These are phyloP conservation scores for Mimosa bimucronata DNA, from an alignment of 306 rosid species.

Conservation along the genomic window DNA sequence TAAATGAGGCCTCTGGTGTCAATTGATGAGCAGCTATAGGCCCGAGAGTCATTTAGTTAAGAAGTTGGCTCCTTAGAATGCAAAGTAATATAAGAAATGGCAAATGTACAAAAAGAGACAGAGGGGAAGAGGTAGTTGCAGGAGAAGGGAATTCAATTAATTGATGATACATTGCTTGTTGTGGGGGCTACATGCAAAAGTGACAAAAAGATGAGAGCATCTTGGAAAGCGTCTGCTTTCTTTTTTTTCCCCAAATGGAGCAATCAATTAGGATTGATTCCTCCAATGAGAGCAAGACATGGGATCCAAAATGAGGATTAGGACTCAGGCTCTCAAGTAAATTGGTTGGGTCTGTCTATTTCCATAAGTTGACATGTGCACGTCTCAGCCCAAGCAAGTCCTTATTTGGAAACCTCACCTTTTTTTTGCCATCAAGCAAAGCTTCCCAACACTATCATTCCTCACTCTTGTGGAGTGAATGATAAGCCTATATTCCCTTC, in stretches of 20 bases:
- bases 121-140: constrained; percentile 3
- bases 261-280: constrained; percentile 33
- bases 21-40: too few species aligned
- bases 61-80: not conserved
- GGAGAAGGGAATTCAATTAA: constrained; percentile 9
- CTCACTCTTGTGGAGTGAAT: constrained; percentile 28
- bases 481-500: constrained; percentile 26
- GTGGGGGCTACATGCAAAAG: constrained; percentile 54
- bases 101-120: not conserved
- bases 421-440: constrained; percentile 43
- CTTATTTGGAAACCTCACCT: constrained; percentile 29
- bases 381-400: constrained; percentile 9
- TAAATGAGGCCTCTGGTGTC: too few species aligned
- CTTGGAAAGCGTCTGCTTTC: constrained; percentile 20
- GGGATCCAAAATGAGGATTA: constrained; percentile 32
- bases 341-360: not conserved
- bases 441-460: constrained; percentile 23
- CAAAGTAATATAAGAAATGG: not conserved
- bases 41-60: not conserved
- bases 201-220: constrained; percentile 51
- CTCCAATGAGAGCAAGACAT: constrained; percentile 47
- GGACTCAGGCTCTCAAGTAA: not conserved
- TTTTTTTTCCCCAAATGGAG: not conserved
- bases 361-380: not conserved
- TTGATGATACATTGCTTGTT: constrained; percentile 47